Conservation (phyloP, 2,329 filamentous ascomycete species). For the Claviceps lovelessii region DNA sequence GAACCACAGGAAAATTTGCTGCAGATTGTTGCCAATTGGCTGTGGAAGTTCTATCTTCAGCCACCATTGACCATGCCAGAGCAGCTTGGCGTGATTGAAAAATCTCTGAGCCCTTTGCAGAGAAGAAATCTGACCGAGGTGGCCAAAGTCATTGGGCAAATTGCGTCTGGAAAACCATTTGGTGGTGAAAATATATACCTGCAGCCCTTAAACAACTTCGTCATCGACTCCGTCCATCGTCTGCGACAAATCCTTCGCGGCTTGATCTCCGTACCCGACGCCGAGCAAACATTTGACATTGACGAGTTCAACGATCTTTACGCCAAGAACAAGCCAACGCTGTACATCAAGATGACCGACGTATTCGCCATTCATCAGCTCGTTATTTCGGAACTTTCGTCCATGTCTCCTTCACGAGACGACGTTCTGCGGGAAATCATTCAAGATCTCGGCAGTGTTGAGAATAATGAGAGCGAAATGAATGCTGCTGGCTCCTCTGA, state of each 20-base stretch:
- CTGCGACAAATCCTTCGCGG: slow-evolving; percentile 61
- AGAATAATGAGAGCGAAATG: slow-evolving; percentile 92
- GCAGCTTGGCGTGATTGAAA: slow-evolving; percentile 83
- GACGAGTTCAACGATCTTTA: slow-evolving; percentile 98
- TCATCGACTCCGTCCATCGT: slow-evolving; percentile 70
- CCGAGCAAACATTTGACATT: slow-evolving; percentile 89
- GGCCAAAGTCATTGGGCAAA: slow-evolving; percentile 78
- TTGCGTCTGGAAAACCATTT: slow-evolving; percentile 77
- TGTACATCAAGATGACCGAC: slow-evolving; percentile 99
- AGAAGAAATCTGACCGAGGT: slow-evolving; percentile 87
- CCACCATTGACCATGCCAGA: slow-evolving; percentile 82
- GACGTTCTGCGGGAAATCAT: slow-evolving; percentile 85
- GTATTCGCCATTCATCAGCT: slow-evolving; percentile 93
- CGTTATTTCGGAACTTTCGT: slow-evolving; percentile 62
- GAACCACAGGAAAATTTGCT: slow-evolving; percentile 67
- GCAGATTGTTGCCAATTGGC: slow-evolving; percentile 76
- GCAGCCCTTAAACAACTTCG: slow-evolving; percentile 84
- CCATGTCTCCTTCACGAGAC: slow-evolving; percentile 66
- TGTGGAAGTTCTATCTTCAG: slow-evolving; percentile 89
- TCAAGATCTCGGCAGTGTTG: slow-evolving; percentile 85
- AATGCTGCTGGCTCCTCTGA: slow-evolving; percentile 73
- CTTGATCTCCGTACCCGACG: slow-evolving; percentile 70
- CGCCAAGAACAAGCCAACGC: slow-evolving; percentile 84
- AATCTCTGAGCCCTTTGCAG: slow-evolving; percentile 74
- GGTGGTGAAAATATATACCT: slow-evolving; percentile 91